Evolutionary conservation across 176 grass and related monocot genomes (phyloP).

Genomic region (Carex pumila): DNA sequence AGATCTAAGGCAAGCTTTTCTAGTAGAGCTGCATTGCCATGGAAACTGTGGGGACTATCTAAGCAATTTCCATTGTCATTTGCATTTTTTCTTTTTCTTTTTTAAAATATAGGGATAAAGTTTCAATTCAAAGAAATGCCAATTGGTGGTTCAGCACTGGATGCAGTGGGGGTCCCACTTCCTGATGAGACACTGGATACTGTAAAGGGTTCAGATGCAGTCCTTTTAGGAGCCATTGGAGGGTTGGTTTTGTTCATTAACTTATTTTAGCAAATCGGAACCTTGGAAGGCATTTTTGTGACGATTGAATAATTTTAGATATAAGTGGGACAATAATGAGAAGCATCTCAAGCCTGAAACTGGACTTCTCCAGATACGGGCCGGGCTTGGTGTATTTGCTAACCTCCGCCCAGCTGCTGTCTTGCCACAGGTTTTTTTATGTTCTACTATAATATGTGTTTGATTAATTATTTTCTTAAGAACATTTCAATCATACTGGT

Average conservation of each 20-base stretch:
- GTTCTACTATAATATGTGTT: not conserved
- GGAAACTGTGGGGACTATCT: not conserved
- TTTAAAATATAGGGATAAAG: conserved; percentile 34
- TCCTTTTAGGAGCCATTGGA: conserved; percentile 68
- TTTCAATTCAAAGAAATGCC: conserved; percentile 58
- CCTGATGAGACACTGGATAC: conserved; percentile 59
- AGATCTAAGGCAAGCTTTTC: not conserved
- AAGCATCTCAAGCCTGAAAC: conserved; percentile 95
- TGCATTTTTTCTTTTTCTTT: not conserved
- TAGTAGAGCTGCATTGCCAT: not conserved
- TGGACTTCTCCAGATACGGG: conserved; percentile 65
- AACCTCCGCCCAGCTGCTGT: conserved; percentile 79
- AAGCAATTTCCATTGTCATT: not conserved
- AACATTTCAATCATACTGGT: conserved; percentile 1
- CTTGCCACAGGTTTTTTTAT: conserved; percentile 53
- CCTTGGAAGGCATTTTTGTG: not conserved
- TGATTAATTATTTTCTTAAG: not conserved
- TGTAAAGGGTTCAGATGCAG: conserved; percentile 44
- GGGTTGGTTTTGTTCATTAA: conserved; percentile 33
- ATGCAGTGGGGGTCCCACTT: conserved; percentile 53
- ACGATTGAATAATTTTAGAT: conserved; percentile 27
- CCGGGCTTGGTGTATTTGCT: conserved; percentile 62
- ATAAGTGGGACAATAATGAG: conserved; percentile 96
- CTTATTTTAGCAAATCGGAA: not conserved
- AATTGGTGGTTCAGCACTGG: conserved; percentile 59